These are phyloP conservation scores for Nannizziopsis arthrosporioides DNA, from an alignment of 2,329 filamentous ascomycete species.

Conservation along the genomic window DNA sequence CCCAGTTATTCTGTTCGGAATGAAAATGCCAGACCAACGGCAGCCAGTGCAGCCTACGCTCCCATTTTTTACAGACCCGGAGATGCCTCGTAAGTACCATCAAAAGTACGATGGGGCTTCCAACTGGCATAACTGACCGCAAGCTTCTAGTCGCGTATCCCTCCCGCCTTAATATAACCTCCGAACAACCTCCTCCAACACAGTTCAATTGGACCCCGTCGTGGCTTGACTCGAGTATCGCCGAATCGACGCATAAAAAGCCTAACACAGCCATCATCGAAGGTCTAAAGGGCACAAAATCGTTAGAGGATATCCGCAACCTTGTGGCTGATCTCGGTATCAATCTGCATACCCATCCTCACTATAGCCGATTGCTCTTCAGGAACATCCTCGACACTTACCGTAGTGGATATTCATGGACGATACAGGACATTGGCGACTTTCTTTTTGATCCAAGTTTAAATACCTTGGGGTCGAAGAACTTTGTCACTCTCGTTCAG, in stretches of 20 bases:
- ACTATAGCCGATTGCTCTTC: conserved; percentile 28
- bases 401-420: conserved; percentile 7
- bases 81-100: neutral
- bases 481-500: conserved; percentile 25
- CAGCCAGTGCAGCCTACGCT: conserved; percentile 1
- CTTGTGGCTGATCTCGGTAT: conserved; percentile 22
- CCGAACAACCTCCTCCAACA: too few relatives aligned
- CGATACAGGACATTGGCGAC: conserved; percentile 19
- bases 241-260: neutral
- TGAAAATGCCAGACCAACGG: conserved; percentile 21
- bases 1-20: conserved; percentile 32
- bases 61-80: conserved; percentile 1
- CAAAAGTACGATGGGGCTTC: too few relatives aligned
- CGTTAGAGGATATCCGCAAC: conserved; percentile 22
- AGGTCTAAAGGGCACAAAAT: neutral
- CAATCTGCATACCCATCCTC: conserved; percentile 26
- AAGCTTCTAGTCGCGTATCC: too few relatives aligned
- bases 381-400: conserved; percentile 21
- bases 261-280: too few relatives aligned
- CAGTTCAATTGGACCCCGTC: too few relatives aligned
- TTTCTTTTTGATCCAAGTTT: conserved; percentile 30
- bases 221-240: too few relatives aligned
- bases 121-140: too few relatives aligned
- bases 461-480: conserved; percentile 27
- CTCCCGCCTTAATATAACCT: too few relatives aligned